Base-by-base conservation (phyloP, 2,329 filamentous ascomycete species). In the Alternaria brassicicola region DNA sequence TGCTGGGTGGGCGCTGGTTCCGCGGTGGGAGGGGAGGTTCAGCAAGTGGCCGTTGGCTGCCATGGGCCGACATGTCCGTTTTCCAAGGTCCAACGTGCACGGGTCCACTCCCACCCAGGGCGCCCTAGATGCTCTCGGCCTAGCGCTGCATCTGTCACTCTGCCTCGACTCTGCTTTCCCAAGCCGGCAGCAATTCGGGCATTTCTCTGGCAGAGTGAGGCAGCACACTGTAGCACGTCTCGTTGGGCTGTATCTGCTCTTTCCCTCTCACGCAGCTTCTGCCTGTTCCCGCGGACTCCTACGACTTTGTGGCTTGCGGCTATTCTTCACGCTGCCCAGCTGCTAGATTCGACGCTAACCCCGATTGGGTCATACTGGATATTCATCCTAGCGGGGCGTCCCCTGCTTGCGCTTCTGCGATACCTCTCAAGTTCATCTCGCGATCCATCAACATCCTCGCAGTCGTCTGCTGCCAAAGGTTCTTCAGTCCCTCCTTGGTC, bases 301-400 rank as follows among this genome's bases (percentile, higher is more conserved):
- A 13, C 43, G 30, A 21, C 30, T 9, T 9, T 21, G 43, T 47
- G 43, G 43, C 43, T 31, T 47, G 43, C 43, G 43, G 43, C 30
- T 47, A 33, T 47, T 47, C 43, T 23, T 23, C 43, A 47, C 43
- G 43, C 43, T 47, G 43, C 28, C 43, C 33, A 47, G 43, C 43
- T 46, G 43, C 43, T 46, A 46, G 13, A 23, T n/a, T 13, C 6
- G 7, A 21, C 30, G 19, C 43, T 47, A 47, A 15, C 19, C 43
- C 6, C 10, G 30, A 33, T 47, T 35, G 43, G 13, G 43, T 30
- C 13, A 25, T 33, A 47, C 51, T 50, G 43, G 55, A 52, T 26
- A 55, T 33, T 33, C 46, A 30, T 55, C 38, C 38, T 30, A 39
- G 55, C 38, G 55, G 55, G 55, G 55, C 52, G 45, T 49, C 55